These are phyloP conservation scores for Plantago major DNA, from an alignment of 257 asterid species.

Conservation along the genomic window DNA sequence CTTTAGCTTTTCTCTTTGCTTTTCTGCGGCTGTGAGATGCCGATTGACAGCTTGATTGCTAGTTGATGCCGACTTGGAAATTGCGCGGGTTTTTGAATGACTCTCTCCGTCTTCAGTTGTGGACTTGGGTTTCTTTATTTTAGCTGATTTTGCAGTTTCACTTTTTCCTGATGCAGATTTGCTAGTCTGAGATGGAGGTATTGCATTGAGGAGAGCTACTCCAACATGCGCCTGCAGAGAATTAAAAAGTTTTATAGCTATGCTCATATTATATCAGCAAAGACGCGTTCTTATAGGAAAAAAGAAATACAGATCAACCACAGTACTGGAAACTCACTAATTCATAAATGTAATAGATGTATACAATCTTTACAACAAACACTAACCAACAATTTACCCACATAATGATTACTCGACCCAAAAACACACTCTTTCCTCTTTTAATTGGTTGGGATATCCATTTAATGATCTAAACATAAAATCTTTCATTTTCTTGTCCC, in stretches of 20 bases:
- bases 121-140: slow-evolving; percentile 53
- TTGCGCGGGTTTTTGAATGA: slow-evolving; percentile 41
- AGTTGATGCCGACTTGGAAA: slow-evolving; percentile 45
- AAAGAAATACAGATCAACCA: too few relatives aligned
- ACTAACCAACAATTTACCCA: too few relatives aligned
- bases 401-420: too few relatives aligned
- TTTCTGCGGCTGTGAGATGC: slow-evolving; percentile 72
- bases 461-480: too few relatives aligned
- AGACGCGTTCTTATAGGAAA: too few relatives aligned
- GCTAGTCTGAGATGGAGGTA: slow-evolving; percentile 50
- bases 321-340: too few relatives aligned
- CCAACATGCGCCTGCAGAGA: slow-evolving; percentile 82
- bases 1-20: slow-evolving; percentile 79
- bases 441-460: too few relatives aligned
- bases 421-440: too few relatives aligned
- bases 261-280: slow-evolving; percentile 12
- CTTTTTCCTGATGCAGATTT: slow-evolving; percentile 59
- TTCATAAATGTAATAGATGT: too few relatives aligned
- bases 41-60: slow-evolving; percentile 61
- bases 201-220: slow-evolving; percentile 88
- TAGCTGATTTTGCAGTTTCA: slow-evolving; percentile 52
- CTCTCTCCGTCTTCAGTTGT: slow-evolving; percentile 41
- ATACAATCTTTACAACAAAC: too few relatives aligned
- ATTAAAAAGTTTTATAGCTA: slow-evolving; percentile 8
- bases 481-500: too few relatives aligned